phyloP scores from a whole-genome alignment of 257 asterid species.

The Knoxia roxburghii region DNA sequence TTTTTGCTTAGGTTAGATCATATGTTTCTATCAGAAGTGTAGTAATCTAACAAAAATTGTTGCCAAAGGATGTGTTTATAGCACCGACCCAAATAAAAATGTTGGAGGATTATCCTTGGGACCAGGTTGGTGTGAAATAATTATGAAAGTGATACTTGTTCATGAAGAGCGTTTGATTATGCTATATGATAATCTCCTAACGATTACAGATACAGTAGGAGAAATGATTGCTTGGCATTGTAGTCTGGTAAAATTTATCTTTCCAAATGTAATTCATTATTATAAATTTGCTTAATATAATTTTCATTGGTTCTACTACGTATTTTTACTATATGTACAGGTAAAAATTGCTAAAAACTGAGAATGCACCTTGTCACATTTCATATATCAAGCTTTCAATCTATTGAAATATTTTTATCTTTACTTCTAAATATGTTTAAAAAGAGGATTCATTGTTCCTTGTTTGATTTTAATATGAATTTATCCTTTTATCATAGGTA shows the following conservation, averaged over 20 bases:
- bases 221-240: background rate
- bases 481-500: too few species aligned
- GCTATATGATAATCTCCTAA: background rate
- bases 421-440: too few species aligned
- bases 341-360: too few species aligned
- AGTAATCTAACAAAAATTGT: background rate
- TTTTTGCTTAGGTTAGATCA: background rate
- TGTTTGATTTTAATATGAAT: too few species aligned
- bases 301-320: too few species aligned
- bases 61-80: background rate
- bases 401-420: too few species aligned
- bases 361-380: too few species aligned
- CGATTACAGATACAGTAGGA: background rate
- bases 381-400: too few species aligned
- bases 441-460: too few species aligned
- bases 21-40: background rate
- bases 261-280: too few species aligned
- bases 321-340: too few species aligned
- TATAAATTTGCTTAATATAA: too few species aligned
- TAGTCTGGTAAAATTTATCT: background rate
- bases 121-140: background rate
- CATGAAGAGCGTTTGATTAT: background rate
- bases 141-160: background rate
- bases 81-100: background rate
- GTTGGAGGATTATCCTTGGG: background rate